Base-by-base conservation (phyloP, 805 yeast species). In the Wickerhamiella musiphila region DNA sequence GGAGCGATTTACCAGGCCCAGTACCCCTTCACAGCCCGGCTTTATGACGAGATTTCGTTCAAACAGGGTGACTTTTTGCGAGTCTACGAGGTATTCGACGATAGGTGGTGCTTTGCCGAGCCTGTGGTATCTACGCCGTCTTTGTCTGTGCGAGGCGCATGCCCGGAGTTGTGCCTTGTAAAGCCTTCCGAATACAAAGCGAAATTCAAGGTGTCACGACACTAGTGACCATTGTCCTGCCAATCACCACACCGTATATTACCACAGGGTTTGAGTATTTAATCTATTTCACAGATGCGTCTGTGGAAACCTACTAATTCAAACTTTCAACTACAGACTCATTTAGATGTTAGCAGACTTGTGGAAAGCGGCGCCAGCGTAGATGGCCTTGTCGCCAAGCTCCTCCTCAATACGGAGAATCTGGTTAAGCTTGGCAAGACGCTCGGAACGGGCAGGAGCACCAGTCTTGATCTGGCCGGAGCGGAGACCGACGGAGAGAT, bases 381-480 rank as follows among this genome's bases (percentile, higher is more conserved):
- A 86, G 61, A 84, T 56, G 46, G 95, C 95, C 73, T 83, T 82
- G 77, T 72, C 84, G 58, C 95, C 96, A 58, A 86, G 78, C 69
- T 79, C 93, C 70, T 86, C 93, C 73, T 90, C 96, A 56, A 86
- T 86, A 70, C 96, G 81, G 63, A 86, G 73, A 63, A 86, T 75
- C 73, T 86, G 94, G 84, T 86, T 86, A 63, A 78, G 75, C 71
- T 86, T 86, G 61, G 96, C 96, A 65, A 90, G 77, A 77, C 98
- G 86, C 73, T 86, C 98, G 49, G 95, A 81, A 72, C 98, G 84
- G 51, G 95, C 94, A 59, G 96, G 96, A 60, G 98, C 96, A 76
- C 98, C 98, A 51, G 95, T 81, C 84, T 86, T 86, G 66, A 86
- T 79, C 73, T 86, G 96, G 61, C 95, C 98, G 48, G 93, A 54